Percentiles rank a stretch among this genome's conserved stretches.
Conservation (phyloP, 805 yeast genomes). For the Candida qinlingensis region DNA sequence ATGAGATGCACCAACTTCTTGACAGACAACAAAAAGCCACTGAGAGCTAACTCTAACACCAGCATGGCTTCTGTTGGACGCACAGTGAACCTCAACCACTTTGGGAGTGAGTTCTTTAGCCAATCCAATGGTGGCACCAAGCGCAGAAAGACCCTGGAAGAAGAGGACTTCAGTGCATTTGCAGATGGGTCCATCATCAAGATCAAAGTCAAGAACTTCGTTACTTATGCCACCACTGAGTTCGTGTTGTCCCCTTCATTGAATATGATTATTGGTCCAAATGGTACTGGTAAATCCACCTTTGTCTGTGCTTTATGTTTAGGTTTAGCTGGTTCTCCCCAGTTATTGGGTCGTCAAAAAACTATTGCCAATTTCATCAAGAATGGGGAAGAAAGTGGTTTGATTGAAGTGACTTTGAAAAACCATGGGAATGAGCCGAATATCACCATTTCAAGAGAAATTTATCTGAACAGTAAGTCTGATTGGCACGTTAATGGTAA, state of each 20-base stretch:
- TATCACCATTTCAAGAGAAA: conserved; percentile 29
- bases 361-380: conserved; percentile 65
- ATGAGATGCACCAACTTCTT: too few relatives aligned
- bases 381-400: conserved; percentile 42
- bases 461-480: conserved; percentile 34
- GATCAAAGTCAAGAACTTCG: conserved; percentile 57
- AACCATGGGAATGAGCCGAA: conserved; percentile 33
- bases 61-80: conserved; percentile 2
- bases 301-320: conserved; percentile 89
- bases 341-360: conserved; percentile 62
- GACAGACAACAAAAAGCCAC: too few relatives aligned
- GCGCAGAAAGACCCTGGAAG: conserved; percentile 1
- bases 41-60: too few relatives aligned
- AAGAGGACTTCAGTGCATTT: conserved; percentile 18
- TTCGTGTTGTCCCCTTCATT: conserved; percentile 75
- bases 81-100: conserved; percentile 10
- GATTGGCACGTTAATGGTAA: conserved; percentile 46
- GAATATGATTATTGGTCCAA: conserved; percentile 93
- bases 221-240: conserved; percentile 64
- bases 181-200: conserved; percentile 46
- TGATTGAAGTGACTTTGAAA: conserved; percentile 32
- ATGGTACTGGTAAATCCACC: conserved; percentile 94
- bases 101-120: conserved; percentile 3
- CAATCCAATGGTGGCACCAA: neutral
- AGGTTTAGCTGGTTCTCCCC: conserved; percentile 79